phyloP scores from a whole-genome alignment of 192 early-diverging fungal species.

The Rhizophagus clarus region DNA sequence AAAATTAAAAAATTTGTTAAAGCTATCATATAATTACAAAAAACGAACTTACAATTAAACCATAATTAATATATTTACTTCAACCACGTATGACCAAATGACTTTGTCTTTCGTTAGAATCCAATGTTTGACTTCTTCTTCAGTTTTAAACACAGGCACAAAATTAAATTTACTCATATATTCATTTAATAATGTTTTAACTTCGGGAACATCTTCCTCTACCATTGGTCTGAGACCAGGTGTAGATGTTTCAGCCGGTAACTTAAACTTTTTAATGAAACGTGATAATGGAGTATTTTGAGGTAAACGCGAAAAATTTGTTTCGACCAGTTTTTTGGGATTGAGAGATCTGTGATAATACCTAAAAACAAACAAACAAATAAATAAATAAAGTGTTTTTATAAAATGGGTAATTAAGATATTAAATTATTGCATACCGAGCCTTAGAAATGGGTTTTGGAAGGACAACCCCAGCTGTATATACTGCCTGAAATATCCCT shows the following conservation, averaged over 20 bases:
- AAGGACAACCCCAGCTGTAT: conserved; percentile 89
- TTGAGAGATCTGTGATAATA: conserved; percentile 96
- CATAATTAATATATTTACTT: conserved; percentile 46
- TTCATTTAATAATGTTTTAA: conserved; percentile 74
- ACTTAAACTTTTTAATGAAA: conserved; percentile 70
- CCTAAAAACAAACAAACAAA: conserved; percentile 37
- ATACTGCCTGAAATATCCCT: conserved; percentile 97
- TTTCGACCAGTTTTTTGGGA: conserved; percentile 93
- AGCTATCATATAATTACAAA: background rate
- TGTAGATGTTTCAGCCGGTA: conserved; percentile 60
- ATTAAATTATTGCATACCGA: conserved; percentile 39
- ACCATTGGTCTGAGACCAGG: conserved; percentile 83
- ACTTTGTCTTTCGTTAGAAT: conserved; percentile 82
- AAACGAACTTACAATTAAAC: conserved; percentile 7
- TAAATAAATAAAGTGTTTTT: background rate
- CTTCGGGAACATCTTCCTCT: conserved; percentile 71
- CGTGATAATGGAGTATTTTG: conserved; percentile 72
- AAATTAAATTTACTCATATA: conserved; percentile 72
- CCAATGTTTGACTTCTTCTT: conserved; percentile 93
- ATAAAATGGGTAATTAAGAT: background rate
- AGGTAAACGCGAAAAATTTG: conserved; percentile 84
- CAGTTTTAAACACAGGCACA: conserved; percentile 69
- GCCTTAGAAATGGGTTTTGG: conserved; percentile 87
- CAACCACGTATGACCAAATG: conserved; percentile 93
- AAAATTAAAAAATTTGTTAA: background rate